These are phyloP conservation scores for Suhomyces maxii DNA, from an alignment of 1,139 yeast species.

Conservation along the genomic window DNA sequence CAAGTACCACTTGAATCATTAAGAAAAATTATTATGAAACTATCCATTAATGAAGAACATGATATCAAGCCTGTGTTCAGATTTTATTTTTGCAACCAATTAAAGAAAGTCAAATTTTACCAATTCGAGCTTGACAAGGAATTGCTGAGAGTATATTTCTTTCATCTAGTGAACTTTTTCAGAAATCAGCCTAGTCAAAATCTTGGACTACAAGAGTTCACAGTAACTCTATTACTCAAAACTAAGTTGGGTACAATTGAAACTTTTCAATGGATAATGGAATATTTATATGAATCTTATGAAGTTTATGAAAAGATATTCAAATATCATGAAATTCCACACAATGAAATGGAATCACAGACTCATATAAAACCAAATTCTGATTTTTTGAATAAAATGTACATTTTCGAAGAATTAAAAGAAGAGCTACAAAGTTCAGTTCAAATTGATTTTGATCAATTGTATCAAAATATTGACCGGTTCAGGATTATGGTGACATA, in stretches of 20 bases:
- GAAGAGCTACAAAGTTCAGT: not conserved
- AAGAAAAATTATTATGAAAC: constrained; percentile 5
- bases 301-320: constrained; percentile 1
- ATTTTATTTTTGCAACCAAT: not conserved
- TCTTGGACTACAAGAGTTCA: constrained; percentile 7
- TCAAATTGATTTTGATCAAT: not conserved
- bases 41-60: constrained; percentile 1
- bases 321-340: not conserved
- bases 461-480: constrained; percentile 4
- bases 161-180: constrained; percentile 10
- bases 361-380: not conserved
- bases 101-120: not conserved
- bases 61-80: constrained; percentile 1
- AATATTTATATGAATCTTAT: constrained; percentile 9
- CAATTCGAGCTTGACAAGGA: not conserved
- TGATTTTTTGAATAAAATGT: not conserved
- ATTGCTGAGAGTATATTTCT: constrained; percentile 4
- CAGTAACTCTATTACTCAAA: constrained; percentile 6
- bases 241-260: constrained; percentile 5
- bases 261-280: constrained; percentile 8
- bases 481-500: constrained; percentile 2
- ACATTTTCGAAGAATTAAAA: not conserved
- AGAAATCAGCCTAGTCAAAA: constrained; percentile 4
- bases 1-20: not conserved
- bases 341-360: not conserved